Conservation (phyloP, 768 basidiomycete species). For the Hygrophoropsis aurantiaca region DNA sequence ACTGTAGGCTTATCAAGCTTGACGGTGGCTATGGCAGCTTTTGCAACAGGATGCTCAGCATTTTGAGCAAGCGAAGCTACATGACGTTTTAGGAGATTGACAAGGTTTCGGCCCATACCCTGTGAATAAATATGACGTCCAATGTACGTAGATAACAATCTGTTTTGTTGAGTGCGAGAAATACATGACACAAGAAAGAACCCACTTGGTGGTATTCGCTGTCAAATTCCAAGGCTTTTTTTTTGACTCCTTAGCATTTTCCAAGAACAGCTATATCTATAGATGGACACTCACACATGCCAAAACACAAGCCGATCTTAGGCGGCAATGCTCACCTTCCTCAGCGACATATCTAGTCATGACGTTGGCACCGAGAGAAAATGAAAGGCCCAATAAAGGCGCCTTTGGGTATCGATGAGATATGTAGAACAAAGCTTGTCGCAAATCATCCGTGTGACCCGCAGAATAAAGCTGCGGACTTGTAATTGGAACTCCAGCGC, state of each 20-base stretch:
- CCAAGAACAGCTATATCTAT: slow-evolving; percentile 5
- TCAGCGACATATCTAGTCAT: slow-evolving; percentile 88
- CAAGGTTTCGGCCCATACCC: slow-evolving; percentile 76
- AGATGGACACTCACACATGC: slow-evolving; percentile 65
- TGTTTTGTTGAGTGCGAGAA: slow-evolving; percentile 24
- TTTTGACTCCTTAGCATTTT: slow-evolving; percentile 10
- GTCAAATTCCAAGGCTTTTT: slow-evolving; percentile 50
- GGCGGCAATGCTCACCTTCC: slow-evolving; percentile 63
- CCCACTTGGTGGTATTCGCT: slow-evolving; percentile 36
- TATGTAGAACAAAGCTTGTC: slow-evolving; percentile 78
- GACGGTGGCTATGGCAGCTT: slow-evolving; percentile 45
- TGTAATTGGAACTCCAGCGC: slow-evolving; percentile 84
- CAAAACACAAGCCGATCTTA: slow-evolving; percentile 66
- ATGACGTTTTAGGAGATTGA: slow-evolving; percentile 56
- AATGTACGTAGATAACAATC: slow-evolving; percentile 54
- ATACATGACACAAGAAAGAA: slow-evolving; percentile 8
- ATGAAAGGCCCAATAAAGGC: slow-evolving; percentile 83
- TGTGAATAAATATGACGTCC: slow-evolving; percentile 70
- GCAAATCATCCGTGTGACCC: slow-evolving; percentile 86
- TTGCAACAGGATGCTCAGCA: slow-evolving; percentile 50
- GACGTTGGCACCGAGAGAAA: slow-evolving; percentile 92
- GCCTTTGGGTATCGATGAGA: slow-evolving; percentile 72
- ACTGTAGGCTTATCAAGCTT: slow-evolving; percentile 54
- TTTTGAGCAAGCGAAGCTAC: slow-evolving; percentile 44
- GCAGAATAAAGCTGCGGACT: slow-evolving; percentile 84